These are phyloP conservation scores for Hysterium pulicare DNA, from an alignment of 2,329 filamentous ascomycete species.

Conservation along the genomic window DNA sequence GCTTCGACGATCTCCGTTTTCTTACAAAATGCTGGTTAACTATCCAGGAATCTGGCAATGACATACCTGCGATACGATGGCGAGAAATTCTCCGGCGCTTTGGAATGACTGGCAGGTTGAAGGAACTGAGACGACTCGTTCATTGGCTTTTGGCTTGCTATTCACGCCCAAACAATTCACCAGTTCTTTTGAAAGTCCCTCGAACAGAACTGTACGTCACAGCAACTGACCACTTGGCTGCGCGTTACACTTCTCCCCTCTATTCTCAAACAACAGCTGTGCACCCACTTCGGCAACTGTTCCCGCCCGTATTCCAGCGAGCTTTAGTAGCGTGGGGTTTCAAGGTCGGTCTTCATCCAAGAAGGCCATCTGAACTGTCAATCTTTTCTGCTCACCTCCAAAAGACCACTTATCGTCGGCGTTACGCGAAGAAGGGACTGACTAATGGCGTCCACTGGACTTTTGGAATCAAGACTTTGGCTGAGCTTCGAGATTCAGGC, in stretches of 20 bases:
- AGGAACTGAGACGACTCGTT: conserved; percentile 51
- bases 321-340: conserved; percentile 2
- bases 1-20: conserved; percentile 41
- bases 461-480: background rate
- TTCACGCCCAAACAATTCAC: background rate
- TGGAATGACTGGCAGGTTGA: conserved; percentile 54
- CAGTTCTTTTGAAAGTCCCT: background rate
- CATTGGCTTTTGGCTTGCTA: conserved; percentile 49
- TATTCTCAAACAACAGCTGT: background rate
- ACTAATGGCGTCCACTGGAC: background rate
- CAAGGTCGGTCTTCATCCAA: background rate
- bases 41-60: conserved; percentile 44
- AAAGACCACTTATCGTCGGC: background rate
- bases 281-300: conserved; percentile 1
- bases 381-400: background rate
- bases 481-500: background rate
- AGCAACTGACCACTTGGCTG: background rate
- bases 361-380: background rate
- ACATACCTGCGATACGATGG: conserved; percentile 50
- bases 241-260: background rate
- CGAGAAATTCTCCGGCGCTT: conserved; percentile 57
- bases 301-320: background rate
- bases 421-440: background rate
- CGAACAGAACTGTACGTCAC: background rate
- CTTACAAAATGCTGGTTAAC: conserved; percentile 48